Conservation (phyloP, 306 rosid genomes). For the Prosopis cineraria region DNA sequence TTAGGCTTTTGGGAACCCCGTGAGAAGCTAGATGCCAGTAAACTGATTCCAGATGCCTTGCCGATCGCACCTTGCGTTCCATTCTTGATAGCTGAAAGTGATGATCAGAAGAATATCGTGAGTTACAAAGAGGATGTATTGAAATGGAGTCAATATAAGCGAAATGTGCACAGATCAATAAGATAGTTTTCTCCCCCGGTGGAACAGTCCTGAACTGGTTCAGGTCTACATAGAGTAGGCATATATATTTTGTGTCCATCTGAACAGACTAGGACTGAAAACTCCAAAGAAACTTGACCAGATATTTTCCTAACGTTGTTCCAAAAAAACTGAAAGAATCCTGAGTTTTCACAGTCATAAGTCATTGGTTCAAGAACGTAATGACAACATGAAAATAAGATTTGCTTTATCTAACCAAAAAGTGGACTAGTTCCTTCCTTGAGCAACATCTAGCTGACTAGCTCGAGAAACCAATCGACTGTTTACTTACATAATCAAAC, state of each 20-base stretch:
- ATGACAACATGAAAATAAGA: too few relatives aligned
- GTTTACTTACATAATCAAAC: too few relatives aligned
- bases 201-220: neutral
- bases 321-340: too few relatives aligned
- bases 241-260: too few relatives aligned
- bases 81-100: slow-evolving; percentile 64
- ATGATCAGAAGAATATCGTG: slow-evolving; percentile 24
- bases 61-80: slow-evolving; percentile 78
- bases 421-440: too few relatives aligned
- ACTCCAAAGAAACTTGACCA: neutral
- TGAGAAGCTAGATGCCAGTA: slow-evolving; percentile 94
- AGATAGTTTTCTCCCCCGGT: neutral
- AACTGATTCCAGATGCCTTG: slow-evolving; percentile 70
- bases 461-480: too few relatives aligned
- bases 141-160: neutral
- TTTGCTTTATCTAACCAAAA: too few relatives aligned
- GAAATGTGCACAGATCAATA: neutral
- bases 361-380: too few relatives aligned
- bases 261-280: neutral
- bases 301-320: too few relatives aligned
- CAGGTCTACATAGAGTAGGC: neutral
- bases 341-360: too few relatives aligned
- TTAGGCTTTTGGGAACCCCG: slow-evolving; percentile 80
- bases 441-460: too few relatives aligned
- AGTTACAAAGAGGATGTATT: neutral